These are phyloP conservation scores for Daldinia caldariorum DNA, from an alignment of 495 filamentous ascomycete genomes.

Conservation along the genomic window DNA sequence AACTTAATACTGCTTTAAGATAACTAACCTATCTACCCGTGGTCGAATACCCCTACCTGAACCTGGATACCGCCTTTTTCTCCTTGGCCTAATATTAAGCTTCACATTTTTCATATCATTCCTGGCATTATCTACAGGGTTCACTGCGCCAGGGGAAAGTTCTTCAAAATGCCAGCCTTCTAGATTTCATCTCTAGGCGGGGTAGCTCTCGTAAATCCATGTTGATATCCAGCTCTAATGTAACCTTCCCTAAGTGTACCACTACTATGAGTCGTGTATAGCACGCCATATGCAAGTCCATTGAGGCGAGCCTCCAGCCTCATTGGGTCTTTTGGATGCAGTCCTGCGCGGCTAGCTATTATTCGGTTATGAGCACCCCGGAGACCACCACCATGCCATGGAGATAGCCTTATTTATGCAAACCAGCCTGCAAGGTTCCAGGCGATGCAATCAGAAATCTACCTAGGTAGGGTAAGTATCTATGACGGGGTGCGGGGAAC, in stretches of 20 bases:
- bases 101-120: too few relatives aligned
- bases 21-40: too few relatives aligned
- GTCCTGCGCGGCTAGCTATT: neutral
- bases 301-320: neutral
- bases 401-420: constrained; percentile 23
- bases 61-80: too few relatives aligned
- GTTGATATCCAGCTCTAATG: constrained; percentile 1
- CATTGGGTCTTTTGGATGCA: neutral
- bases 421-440: constrained; percentile 9
- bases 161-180: constrained; percentile 28
- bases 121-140: too few relatives aligned
- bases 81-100: too few relatives aligned
- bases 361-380: neutral
- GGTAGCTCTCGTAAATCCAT: constrained; percentile 23
- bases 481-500: constrained; percentile 28
- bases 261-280: constrained; percentile 3
- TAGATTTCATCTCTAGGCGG: constrained; percentile 17
- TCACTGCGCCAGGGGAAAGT: neutral
- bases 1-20: neutral
- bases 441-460: constrained; percentile 3
- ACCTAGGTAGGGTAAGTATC: too few relatives aligned
- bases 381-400: neutral
- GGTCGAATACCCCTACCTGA: too few relatives aligned
- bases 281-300: constrained; percentile 7
- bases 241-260: constrained; percentile 34